These are phyloP conservation scores for Trichoderma reesei DNA, from an alignment of 495 filamentous ascomycete genomes.

Conservation along the genomic window DNA sequence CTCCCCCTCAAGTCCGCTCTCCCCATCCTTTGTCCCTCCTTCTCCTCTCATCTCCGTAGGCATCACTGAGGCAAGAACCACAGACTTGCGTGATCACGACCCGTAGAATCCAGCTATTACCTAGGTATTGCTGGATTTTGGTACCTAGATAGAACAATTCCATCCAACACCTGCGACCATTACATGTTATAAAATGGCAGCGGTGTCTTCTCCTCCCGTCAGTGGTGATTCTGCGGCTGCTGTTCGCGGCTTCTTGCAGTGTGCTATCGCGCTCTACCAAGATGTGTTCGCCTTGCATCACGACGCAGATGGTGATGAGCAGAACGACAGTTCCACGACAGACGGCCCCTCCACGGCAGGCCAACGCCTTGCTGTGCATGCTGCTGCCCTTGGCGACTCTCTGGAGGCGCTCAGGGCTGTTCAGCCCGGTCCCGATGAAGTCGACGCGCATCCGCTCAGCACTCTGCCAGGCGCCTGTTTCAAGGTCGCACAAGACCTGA, in stretches of 20 bases:
- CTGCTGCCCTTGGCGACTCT: background rate
- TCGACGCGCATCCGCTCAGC: background rate
- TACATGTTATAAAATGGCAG: constrained; percentile 13
- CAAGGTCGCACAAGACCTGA: constrained; percentile 10
- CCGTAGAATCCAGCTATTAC: background rate
- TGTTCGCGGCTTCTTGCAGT: constrained; percentile 8
- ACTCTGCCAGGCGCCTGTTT: background rate
- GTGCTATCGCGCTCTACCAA: background rate
- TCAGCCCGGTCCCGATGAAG: background rate
- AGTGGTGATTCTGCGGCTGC: background rate
- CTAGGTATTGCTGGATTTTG: background rate
- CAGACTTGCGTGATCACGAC: too few species aligned
- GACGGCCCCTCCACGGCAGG: background rate
- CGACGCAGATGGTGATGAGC: background rate
- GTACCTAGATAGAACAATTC: constrained; percentile 10
- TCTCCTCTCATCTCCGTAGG: too few species aligned
- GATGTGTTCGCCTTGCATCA: background rate
- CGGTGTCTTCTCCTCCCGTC: background rate
- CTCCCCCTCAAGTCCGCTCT: background rate
- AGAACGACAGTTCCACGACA: background rate
- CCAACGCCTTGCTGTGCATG: background rate
- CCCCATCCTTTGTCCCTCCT: background rate
- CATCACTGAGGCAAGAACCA: too few species aligned
- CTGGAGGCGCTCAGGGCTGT: background rate
- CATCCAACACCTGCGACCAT: constrained; percentile 7